Percentiles rank a stretch among this genome's conserved stretches.
phyloP scores from a whole-genome alignment of 305 asterid genomes.

The Rubia balearica region DNA sequence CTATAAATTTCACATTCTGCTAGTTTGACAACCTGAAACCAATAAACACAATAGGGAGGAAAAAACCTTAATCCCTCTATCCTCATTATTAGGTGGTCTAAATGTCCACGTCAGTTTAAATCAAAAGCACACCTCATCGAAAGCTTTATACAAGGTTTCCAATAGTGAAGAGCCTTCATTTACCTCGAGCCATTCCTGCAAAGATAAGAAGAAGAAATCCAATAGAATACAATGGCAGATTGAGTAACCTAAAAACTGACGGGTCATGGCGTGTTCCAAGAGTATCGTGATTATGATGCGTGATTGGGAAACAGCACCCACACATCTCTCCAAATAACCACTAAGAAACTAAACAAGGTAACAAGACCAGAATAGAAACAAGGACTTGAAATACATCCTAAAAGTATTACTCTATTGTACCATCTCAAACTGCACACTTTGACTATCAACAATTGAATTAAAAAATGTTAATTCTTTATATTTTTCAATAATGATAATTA shows the following conservation, averaged over 20 bases:
- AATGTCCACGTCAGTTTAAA: background rate
- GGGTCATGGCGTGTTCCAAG: background rate
- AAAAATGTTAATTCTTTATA: no score
- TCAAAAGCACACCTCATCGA: slow-evolving; percentile 71
- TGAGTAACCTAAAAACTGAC: slow-evolving; percentile 5
- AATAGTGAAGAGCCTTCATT: slow-evolving; percentile 51
- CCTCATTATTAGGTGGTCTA: background rate
- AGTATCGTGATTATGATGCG: slow-evolving; percentile 1
- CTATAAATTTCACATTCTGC: slow-evolving; percentile 90
- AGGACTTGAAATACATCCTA: background rate
- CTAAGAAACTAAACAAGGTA: background rate
- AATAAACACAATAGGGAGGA: slow-evolving; percentile 11
- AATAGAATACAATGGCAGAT: background rate
- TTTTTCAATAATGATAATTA: no score
- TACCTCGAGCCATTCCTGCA: slow-evolving; percentile 83
- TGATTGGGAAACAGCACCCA: background rate
- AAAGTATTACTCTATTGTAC: background rate
- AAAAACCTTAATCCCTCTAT: background rate
- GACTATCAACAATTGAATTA: no score
- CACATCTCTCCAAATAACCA: background rate
- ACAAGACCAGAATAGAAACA: slow-evolving; percentile 1
- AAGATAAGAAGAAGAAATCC: slow-evolving; percentile 5
- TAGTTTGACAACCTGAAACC: slow-evolving; percentile 70
- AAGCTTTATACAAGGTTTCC: slow-evolving; percentile 67
- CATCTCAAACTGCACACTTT: no score